Evolutionary conservation across 139 green algal species (phyloP), one percentile per base, ranked within the genome.

Genomic region (Chlorella sp.): DNA sequence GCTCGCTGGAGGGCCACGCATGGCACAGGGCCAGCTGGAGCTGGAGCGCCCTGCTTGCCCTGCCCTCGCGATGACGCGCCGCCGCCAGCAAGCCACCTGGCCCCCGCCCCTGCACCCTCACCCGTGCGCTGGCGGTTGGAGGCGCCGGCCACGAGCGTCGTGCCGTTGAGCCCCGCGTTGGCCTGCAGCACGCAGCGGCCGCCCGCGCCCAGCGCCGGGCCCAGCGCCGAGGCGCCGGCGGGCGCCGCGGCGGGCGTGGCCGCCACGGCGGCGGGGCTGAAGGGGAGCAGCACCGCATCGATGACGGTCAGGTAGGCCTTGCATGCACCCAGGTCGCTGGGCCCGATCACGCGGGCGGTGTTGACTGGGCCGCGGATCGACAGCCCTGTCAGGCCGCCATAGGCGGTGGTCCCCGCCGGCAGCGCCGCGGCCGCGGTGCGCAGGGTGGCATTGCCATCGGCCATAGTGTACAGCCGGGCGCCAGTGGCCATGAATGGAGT

Each of bases 401-500:
- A 21, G 40, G 50, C 72, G 27, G 46, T 80, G 19, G 79, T 72
- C 2, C 48, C 43, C 1, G 31, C 7, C 19, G 65, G 65, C 66
- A 81, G 40, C 3, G 51, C 31, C 56, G 51, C 48, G 3, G 51
- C 55, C 29, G 42, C 25, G 53, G 48, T 14, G 21, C 6, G 66
- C 21, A 84, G 64, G 41, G 48, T 27, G 5, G 8, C 74, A 27
- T 36, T 5, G 35, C 61, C n/a, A 25, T 76, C 25, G 53, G 56
- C 33, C 21, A 29, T 40, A 4, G 79, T 84, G 33, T 19, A 27
- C 66, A 84, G 69, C 35, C 36, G 38, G 42, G 73, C 59, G 41
- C 68, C 70, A 19, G 63, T 72, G 31, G 31, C 53, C 53, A 84
- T 79, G 27, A 84, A 84, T 21, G 79, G 79, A 4, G 79, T 82